Evolutionary conservation across 1,284 basidiomycete genomes (phyloP).

Genomic region (Malassezia cuniculi): DNA sequence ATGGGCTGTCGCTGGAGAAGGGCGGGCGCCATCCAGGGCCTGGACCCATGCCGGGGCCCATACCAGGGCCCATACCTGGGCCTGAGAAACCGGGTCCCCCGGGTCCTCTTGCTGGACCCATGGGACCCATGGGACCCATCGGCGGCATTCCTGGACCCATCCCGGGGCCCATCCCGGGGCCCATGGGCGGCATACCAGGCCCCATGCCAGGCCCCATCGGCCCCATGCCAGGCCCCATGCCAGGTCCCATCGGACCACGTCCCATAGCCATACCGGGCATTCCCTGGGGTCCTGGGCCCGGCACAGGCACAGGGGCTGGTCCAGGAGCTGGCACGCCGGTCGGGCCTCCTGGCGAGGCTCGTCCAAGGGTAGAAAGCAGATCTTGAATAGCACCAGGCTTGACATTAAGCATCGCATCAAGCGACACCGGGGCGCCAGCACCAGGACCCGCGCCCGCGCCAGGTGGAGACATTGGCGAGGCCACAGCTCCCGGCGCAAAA

Average conservation of each 20-base stretch:
- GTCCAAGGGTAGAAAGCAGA: conserved; percentile 7
- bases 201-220: neutral
- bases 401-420: conserved; percentile 13
- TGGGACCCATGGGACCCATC: neutral
- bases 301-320: too few relatives aligned
- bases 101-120: too few relatives aligned
- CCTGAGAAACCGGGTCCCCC: too few relatives aligned
- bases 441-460: neutral
- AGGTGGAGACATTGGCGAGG: too few relatives aligned
- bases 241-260: neutral
- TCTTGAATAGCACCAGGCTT: conserved; percentile 14
- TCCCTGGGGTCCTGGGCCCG: too few relatives aligned
- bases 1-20: too few relatives aligned
- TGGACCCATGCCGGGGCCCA: too few relatives aligned
- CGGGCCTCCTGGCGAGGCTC: neutral
- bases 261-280: neutral
- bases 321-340: too few relatives aligned
- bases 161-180: neutral
- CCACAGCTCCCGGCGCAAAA: too few relatives aligned
- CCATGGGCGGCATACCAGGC: neutral
- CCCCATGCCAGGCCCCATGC: neutral
- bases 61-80: too few relatives aligned
- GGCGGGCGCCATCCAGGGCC: too few relatives aligned
- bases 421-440: conserved; percentile 2
- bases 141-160: neutral